phyloP scores from a whole-genome alignment of 768 basidiomycete species.

The Gymnopilus junonius region DNA sequence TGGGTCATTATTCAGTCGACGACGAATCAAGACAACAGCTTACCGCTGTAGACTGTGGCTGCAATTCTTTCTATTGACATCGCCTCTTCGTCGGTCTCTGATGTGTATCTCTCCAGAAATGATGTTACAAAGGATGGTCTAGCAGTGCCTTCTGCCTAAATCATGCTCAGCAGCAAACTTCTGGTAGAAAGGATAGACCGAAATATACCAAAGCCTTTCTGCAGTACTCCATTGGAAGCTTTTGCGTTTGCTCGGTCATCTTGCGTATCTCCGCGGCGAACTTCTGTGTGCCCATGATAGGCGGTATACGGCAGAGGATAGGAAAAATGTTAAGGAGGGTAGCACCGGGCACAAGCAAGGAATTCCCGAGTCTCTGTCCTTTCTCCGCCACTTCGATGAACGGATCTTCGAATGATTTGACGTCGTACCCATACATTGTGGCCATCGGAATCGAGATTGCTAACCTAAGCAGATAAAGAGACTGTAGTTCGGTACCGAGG shows the following conservation, averaged over 20 bases:
- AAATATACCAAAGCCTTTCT: slow-evolving; percentile 1
- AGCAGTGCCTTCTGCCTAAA: slow-evolving; percentile 8
- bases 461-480: slow-evolving; percentile 19
- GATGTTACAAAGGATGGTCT: slow-evolving; percentile 8
- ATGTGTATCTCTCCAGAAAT: slow-evolving; percentile 10
- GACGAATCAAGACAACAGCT: background rate
- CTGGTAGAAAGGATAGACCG: background rate
- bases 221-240: slow-evolving; percentile 8
- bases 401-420: slow-evolving; percentile 34
- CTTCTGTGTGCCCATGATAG: slow-evolving; percentile 2
- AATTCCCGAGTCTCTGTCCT: slow-evolving; percentile 9
- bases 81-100: slow-evolving; percentile 13
- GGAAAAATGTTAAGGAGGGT: slow-evolving; percentile 14
- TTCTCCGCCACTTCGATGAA: slow-evolving; percentile 38
- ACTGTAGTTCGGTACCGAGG: background rate
- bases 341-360: slow-evolving; percentile 6
- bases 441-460: slow-evolving; percentile 37
- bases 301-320: slow-evolving; percentile 6
- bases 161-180: background rate
- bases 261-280: slow-evolving; percentile 5
- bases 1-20: background rate
- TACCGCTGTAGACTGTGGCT: slow-evolving; percentile 19
- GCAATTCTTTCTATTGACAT: slow-evolving; percentile 8
- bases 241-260: slow-evolving; percentile 6
- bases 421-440: slow-evolving; percentile 41